phyloP scores from a whole-genome alignment of 2,329 filamentous ascomycete species.

The Elsinoe fawcettii region DNA sequence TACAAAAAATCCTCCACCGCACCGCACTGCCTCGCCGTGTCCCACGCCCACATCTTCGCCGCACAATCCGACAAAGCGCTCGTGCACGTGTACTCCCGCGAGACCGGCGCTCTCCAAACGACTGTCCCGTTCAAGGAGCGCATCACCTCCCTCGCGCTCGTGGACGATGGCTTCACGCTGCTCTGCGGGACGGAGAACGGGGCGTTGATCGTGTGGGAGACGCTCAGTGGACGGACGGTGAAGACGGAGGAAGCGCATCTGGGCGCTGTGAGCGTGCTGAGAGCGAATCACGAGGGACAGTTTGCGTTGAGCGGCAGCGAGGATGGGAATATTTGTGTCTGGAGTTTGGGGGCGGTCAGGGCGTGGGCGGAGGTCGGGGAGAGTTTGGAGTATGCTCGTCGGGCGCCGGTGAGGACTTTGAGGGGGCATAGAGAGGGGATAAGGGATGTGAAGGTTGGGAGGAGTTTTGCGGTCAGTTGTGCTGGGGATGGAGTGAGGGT shows the following conservation, averaged over 20 bases:
- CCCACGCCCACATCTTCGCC: conserved; percentile 75
- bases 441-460: conserved; percentile 52
- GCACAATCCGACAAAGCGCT: conserved; percentile 88
- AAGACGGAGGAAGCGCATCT: conserved; percentile 71
- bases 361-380: not conserved
- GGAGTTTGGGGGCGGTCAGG: conserved; percentile 38
- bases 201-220: conserved; percentile 85
- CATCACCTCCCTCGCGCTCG: conserved; percentile 69
- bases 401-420: conserved; percentile 65
- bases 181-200: conserved; percentile 78
- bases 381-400: not conserved
- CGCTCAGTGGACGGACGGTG: conserved; percentile 66
- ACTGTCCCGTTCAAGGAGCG: conserved; percentile 80
- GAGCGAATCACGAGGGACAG: conserved; percentile 59
- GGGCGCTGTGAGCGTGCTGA: conserved; percentile 69
- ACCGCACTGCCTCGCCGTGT: conserved; percentile 71
- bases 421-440: conserved; percentile 69
- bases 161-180: conserved; percentile 59
- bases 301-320: conserved; percentile 71
- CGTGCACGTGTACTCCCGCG: conserved; percentile 81
- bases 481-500: conserved; percentile 81
- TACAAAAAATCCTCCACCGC: conserved; percentile 92
- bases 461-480: conserved; percentile 75
- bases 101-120: conserved; percentile 79
- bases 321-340: conserved; percentile 87